Evolutionary conservation across 768 basidiomycete genomes (phyloP).

Genomic region (Termitomyces sp.): DNA sequence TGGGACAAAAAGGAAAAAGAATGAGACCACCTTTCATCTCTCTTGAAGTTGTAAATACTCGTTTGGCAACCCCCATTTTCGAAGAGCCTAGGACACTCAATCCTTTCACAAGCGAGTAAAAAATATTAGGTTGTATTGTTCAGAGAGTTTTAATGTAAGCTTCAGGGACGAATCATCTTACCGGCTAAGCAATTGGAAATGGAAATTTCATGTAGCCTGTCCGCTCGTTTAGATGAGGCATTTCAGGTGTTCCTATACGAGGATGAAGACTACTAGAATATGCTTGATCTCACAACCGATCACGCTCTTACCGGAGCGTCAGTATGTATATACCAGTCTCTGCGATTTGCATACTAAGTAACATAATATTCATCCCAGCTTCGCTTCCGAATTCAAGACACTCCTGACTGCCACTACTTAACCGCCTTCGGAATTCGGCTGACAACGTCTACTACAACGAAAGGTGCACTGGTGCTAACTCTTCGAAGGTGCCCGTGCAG

Average conservation of each 20-base stretch:
- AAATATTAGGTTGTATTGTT: too few species aligned
- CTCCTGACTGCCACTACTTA: constrained; percentile 77
- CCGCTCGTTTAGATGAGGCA: background rate
- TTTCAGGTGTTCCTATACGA: constrained; percentile 81
- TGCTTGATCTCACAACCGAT: constrained; percentile 76
- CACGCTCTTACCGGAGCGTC: constrained; percentile 97
- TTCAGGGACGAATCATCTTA: too few species aligned
- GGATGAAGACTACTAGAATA: constrained; percentile 86
- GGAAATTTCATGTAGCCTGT: background rate
- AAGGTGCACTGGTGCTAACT: constrained; percentile 98
- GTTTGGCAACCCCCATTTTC: too few species aligned
- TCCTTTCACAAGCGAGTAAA: too few species aligned
- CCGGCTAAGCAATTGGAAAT: constrained; percentile 32
- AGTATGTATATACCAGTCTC: constrained; percentile 52
- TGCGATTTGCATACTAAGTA: constrained; percentile 9
- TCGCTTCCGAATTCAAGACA: constrained; percentile 76
- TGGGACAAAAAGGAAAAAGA: background rate
- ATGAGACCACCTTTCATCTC: too few species aligned
- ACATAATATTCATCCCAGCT: constrained; percentile 41
- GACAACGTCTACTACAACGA: constrained; percentile 99
- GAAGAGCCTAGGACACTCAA: too few species aligned
- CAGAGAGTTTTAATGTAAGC: too few species aligned
- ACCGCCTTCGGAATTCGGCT: constrained; percentile 83
- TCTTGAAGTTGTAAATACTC: too few species aligned
- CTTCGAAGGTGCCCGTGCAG: constrained; percentile 89